Conservation (phyloP, 140 eudicot genomes). For the Oenanthe javanica region DNA sequence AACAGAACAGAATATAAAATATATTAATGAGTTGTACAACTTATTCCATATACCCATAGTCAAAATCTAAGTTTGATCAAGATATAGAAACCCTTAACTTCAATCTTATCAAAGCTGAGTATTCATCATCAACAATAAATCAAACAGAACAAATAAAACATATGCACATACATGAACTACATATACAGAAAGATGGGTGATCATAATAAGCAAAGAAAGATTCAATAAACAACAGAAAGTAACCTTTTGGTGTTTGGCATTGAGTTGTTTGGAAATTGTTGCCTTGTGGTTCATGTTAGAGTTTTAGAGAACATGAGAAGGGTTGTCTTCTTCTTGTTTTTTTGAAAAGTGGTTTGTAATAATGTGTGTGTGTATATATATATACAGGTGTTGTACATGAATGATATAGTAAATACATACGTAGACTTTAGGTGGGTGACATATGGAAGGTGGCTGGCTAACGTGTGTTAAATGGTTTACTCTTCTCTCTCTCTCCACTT, state of each 20-base stretch:
- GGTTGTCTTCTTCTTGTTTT: neutral
- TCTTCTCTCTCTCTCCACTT: neutral
- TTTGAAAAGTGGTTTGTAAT: neutral
- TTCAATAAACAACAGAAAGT: neutral
- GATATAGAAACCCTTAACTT: neutral
- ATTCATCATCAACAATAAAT: neutral
- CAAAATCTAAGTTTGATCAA: neutral
- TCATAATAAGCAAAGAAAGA: neutral
- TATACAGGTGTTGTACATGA: neutral
- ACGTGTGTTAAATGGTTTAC: neutral
- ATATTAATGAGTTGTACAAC: neutral
- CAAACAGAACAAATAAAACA: neutral
- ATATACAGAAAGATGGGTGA: neutral
- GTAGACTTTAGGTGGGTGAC: neutral
- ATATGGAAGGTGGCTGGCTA: neutral
- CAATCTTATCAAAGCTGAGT: neutral
- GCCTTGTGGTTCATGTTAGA: slow-evolving; percentile 46
- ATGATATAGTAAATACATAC: neutral
- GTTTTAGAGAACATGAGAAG: neutral
- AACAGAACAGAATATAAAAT: neutral
- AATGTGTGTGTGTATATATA: neutral
- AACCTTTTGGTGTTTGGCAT: slow-evolving; percentile 63
- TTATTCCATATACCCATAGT: neutral
- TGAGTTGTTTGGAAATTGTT: slow-evolving; percentile 52
- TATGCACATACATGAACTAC: neutral